A percentile compares a stretch with the other conserved stretches of the same genome.
Conservation (phyloP, 495 filamentous ascomycete species). For the Hypomontagnella submonticulosa region DNA sequence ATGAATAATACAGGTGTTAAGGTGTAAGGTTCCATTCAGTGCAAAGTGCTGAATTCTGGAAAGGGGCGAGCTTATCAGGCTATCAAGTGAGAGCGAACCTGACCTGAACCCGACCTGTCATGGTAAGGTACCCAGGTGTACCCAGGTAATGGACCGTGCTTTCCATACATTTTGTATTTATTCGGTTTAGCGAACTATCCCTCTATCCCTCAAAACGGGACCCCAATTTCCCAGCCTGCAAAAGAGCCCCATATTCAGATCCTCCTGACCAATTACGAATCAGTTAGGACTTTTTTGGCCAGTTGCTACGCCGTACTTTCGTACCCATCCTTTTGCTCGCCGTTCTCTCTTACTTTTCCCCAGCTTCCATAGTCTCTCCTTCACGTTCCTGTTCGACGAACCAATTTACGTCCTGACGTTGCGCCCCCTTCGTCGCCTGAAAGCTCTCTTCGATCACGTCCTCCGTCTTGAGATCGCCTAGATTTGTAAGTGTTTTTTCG, state of each 20-base stretch:
- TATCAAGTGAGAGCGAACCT: no score
- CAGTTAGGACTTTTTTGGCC: slow-evolving; percentile 17
- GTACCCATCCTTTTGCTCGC: slow-evolving; percentile 36
- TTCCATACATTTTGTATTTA: slow-evolving; percentile 21
- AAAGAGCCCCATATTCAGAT: slow-evolving; percentile 32
- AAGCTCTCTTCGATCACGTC: slow-evolving; percentile 20
- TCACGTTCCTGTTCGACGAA: slow-evolving; percentile 41
- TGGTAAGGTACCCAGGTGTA: background rate
- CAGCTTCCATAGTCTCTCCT: slow-evolving; percentile 45
- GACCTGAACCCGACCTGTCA: no score
- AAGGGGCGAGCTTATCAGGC: no score
- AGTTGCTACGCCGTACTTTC: slow-evolving; percentile 35
- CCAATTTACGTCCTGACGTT: slow-evolving; percentile 33
- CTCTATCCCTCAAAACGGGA: slow-evolving; percentile 33
- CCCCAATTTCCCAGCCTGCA: slow-evolving; percentile 52
- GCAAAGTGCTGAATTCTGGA: background rate
- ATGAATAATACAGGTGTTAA: slow-evolving; percentile 18
- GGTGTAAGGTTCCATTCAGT: slow-evolving; percentile 3
- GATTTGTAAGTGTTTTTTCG: slow-evolving; percentile 37
- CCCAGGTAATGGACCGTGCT: slow-evolving; percentile 5
- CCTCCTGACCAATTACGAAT: slow-evolving; percentile 31
- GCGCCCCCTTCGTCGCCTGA: slow-evolving; percentile 38
- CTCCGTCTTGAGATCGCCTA: slow-evolving; percentile 36
- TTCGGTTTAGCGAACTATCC: slow-evolving; percentile 34
- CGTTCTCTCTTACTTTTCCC: slow-evolving; percentile 47